phyloP scores from a whole-genome alignment of 2,329 filamentous ascomycete species.

The Fusarium pseudocircinatum region DNA sequence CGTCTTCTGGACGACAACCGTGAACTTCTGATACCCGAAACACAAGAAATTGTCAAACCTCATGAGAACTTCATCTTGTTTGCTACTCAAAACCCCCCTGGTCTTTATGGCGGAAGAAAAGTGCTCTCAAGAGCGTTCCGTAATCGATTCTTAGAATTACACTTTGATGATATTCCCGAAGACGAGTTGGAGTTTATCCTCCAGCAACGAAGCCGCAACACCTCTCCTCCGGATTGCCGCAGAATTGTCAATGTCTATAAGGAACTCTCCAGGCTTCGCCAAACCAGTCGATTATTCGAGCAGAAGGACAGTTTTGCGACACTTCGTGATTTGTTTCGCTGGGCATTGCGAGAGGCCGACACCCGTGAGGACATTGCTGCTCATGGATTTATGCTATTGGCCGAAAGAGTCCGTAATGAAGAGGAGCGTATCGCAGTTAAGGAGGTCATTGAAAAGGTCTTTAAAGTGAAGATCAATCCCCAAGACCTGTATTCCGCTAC shows the following conservation, averaged over 20 bases:
- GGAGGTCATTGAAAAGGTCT: conserved; percentile 85
- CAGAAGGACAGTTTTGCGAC: conserved; percentile 98
- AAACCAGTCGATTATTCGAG: conserved; percentile 92
- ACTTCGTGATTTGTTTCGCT: conserved; percentile 92
- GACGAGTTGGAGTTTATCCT: conserved; percentile 92
- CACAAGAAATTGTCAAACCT: conserved; percentile 90
- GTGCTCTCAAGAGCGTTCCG: conserved; percentile 92
- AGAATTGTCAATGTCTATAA: conserved; percentile 94
- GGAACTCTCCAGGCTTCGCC: conserved; percentile 87
- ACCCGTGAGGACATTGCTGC: conserved; percentile 87
- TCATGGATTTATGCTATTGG: conserved; percentile 96
- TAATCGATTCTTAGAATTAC: conserved; percentile 95
- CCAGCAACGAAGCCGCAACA: conserved; percentile 83
- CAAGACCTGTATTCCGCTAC: conserved; percentile 75
- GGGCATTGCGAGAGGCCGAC: conserved; percentile 87
- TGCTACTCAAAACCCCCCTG: conserved; percentile 96
- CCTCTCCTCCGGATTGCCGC: conserved; percentile 89
- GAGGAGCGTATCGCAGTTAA: conserved; percentile 89
- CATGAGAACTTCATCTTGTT: conserved; percentile 98
- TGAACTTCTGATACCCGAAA: conserved; percentile 94
- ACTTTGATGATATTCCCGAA: conserved; percentile 98
- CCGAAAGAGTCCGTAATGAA: conserved; percentile 90
- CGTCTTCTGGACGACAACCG: conserved; percentile 95
- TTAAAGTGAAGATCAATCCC: conserved; percentile 85
- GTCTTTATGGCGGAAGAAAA: conserved; percentile 94